Evolutionary conservation across 1,284 basidiomycete species (phyloP).

Genomic region (Ganoderma sinense): DNA sequence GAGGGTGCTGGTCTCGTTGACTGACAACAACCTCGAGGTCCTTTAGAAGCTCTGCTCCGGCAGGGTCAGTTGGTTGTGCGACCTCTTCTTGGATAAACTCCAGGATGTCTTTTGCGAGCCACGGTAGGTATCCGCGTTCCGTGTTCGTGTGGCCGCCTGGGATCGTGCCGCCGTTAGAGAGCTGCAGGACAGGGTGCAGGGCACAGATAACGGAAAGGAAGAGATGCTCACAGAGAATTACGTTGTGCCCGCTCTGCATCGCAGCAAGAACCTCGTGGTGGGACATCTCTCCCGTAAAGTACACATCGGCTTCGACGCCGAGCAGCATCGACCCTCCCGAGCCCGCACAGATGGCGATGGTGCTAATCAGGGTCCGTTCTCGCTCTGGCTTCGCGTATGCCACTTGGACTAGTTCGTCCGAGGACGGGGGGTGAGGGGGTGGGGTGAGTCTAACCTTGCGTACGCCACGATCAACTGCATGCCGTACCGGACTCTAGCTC

Average conservation of each 20-base stretch:
- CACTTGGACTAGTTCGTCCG: constrained; percentile 72
- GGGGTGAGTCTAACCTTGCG: not conserved
- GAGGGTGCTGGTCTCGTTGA: constrained; percentile 64
- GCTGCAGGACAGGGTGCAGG: constrained; percentile 9
- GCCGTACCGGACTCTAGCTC: constrained; percentile 59
- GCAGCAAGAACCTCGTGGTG: constrained; percentile 89
- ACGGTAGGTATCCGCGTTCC: constrained; percentile 85
- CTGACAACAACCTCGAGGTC: constrained; percentile 64
- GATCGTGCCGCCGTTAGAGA: constrained; percentile 6
- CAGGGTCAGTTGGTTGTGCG: constrained; percentile 34
- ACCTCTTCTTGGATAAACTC: constrained; percentile 52
- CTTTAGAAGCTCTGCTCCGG: constrained; percentile 33
- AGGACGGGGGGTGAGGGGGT: too few relatives aligned
- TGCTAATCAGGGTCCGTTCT: constrained; percentile 42
- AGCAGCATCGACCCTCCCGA: constrained; percentile 80
- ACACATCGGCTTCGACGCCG: constrained; percentile 79
- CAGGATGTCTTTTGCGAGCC: constrained; percentile 69
- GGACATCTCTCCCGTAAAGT: constrained; percentile 92
- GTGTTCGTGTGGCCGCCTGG: constrained; percentile 76
- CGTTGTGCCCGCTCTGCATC: constrained; percentile 74
- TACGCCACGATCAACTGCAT: not conserved
- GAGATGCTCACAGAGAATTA: constrained; percentile 73
- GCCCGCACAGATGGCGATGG: constrained; percentile 88
- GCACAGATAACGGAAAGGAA: not conserved
- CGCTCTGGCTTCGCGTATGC: constrained; percentile 55